Conservation (phyloP, 805 yeast genomes). For the Torulaspora microellipsoides region DNA sequence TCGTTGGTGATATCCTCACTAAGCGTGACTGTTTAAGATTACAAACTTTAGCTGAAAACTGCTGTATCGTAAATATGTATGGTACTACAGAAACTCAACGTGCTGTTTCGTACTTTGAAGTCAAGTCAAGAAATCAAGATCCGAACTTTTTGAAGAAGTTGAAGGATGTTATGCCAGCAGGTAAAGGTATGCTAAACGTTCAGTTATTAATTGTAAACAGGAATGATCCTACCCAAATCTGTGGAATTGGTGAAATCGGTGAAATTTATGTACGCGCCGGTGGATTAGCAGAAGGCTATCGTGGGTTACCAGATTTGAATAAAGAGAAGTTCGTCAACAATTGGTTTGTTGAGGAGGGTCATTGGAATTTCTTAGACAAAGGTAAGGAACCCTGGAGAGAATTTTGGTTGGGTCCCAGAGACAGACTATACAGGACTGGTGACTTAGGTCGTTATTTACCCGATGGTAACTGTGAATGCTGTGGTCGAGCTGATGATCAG, state of each 20-base stretch:
- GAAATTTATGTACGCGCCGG: conserved; percentile 98
- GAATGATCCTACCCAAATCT: conserved; percentile 78
- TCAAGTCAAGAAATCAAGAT: conserved; percentile 65
- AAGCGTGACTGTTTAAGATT: conserved; percentile 93
- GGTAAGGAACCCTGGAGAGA: conserved; percentile 59
- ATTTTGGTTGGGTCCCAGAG: conserved; percentile 91
- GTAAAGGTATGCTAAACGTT: conserved; percentile 94
- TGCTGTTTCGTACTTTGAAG: conserved; percentile 92
- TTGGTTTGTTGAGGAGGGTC: conserved; percentile 75
- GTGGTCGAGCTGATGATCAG: conserved; percentile 99
- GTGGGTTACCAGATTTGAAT: conserved; percentile 86
- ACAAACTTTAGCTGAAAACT: conserved; percentile 88
- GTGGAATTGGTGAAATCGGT: conserved; percentile 99
- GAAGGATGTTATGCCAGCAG: conserved; percentile 98
- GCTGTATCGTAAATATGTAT: conserved; percentile 91
- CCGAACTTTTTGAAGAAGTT: conserved; percentile 71
- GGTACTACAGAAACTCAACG: conserved; percentile 99
- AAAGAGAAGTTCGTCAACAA: conserved; percentile 81
- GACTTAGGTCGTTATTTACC: conserved; percentile 95
- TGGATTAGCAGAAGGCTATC: conserved; percentile 94
- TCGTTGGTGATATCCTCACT: conserved; percentile 95
- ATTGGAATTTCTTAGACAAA: conserved; percentile 59
- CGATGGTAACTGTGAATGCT: conserved; percentile 96
- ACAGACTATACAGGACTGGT: conserved; percentile 93
- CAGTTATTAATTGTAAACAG: conserved; percentile 92